A percentile compares a stretch with the other conserved stretches of the same genome.
Conservation (phyloP, 805 yeast species). For the Grigorovia yakushimaensis region DNA sequence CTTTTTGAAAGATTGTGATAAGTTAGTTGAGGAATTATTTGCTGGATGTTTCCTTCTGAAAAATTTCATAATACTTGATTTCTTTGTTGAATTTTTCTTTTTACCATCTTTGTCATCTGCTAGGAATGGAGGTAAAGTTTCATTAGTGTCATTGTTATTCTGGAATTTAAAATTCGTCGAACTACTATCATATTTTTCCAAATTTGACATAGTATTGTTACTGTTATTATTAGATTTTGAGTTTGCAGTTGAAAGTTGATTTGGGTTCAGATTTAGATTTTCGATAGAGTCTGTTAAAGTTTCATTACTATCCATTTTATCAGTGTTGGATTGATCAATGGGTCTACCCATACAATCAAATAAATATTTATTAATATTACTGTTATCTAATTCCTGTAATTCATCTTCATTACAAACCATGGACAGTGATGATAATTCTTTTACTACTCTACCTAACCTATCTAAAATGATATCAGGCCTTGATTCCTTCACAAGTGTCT, state of each 20-base stretch:
- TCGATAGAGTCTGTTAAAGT: neutral
- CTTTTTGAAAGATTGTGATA: neutral
- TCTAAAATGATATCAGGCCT: neutral
- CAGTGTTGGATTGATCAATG: neutral
- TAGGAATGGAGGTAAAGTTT: neutral
- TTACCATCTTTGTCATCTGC: neutral
- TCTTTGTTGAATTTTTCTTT: slow-evolving; percentile 5
- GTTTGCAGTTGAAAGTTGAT: neutral
- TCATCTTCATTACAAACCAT: slow-evolving; percentile 10
- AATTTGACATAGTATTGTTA: neutral
- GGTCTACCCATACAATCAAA: slow-evolving; percentile 17
- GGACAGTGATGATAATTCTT: slow-evolving; percentile 2
- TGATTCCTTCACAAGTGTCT: neutral
- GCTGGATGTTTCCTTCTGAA: slow-evolving; percentile 20
- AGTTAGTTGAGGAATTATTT: neutral
- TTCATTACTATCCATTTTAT: neutral
- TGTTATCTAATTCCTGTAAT: slow-evolving; percentile 5
- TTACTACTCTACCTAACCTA: neutral
- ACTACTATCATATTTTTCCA: neutral
- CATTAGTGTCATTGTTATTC: neutral
- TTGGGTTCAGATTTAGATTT: neutral
- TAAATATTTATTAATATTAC: slow-evolving; percentile 11
- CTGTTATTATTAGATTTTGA: too few relatives aligned
- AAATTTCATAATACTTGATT: slow-evolving; percentile 21
- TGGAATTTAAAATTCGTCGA: neutral